phyloP scores from a whole-genome alignment of 2,329 filamentous ascomycete species.

The Trichoderma endophyticum region DNA sequence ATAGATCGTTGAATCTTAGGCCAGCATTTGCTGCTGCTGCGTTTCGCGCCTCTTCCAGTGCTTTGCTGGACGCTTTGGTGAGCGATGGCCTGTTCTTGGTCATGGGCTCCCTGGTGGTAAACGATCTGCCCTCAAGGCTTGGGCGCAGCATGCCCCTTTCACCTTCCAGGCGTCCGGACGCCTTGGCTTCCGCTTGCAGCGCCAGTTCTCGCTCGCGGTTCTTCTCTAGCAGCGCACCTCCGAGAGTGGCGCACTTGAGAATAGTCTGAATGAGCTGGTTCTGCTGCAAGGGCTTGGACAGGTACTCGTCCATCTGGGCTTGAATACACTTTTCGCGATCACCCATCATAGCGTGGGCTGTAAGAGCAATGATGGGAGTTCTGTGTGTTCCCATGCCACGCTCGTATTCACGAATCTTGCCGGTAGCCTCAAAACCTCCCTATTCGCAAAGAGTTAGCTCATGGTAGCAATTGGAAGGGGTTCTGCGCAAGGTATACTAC shows the following conservation, averaged over 20 bases:
- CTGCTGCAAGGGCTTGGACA: constrained; percentile 94
- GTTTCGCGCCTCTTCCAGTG: constrained; percentile 25
- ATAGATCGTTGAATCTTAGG: neutral
- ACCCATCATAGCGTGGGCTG: constrained; percentile 97
- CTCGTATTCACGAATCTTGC: constrained; percentile 94
- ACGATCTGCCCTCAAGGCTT: constrained; percentile 56
- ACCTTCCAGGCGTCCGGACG: constrained; percentile 37
- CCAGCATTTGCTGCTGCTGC: neutral
- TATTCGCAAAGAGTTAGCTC: constrained; percentile 30
- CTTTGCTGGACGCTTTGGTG: constrained; percentile 25
- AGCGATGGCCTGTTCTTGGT: constrained; percentile 25
- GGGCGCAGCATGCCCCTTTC: constrained; percentile 38
- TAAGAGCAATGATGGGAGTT: constrained; percentile 94
- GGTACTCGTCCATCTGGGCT: constrained; percentile 98
- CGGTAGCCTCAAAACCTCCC: constrained; percentile 96
- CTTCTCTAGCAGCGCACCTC: constrained; percentile 77
- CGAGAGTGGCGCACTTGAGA: constrained; percentile 90
- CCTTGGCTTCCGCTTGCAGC: constrained; percentile 49
- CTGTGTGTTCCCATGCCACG: constrained; percentile 73
- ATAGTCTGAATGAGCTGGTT: constrained; percentile 98
- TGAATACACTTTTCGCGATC: constrained; percentile 98
- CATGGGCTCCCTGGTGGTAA: constrained; percentile 65
- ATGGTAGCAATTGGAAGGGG: neutral
- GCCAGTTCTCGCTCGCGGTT: constrained; percentile 60
- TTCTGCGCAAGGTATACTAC: constrained; percentile 26